A percentile compares a stretch with the other conserved stretches of the same genome.
These are phyloP conservation scores for Gymnopilus dilepis DNA, from an alignment of 768 basidiomycete genomes.

Conservation along the genomic window DNA sequence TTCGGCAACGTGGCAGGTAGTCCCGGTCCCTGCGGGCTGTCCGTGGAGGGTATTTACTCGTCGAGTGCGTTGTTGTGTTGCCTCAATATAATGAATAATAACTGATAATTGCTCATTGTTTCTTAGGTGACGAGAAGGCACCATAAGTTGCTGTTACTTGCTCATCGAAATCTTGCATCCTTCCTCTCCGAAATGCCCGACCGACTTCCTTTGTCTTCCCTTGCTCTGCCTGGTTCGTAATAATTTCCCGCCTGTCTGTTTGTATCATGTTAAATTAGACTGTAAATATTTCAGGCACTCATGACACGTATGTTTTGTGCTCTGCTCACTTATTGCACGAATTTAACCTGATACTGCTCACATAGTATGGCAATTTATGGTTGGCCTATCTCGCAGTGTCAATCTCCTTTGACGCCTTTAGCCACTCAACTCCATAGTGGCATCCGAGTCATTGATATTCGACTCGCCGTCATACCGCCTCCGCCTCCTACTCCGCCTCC, in stretches of 20 bases:
- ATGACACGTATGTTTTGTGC: slow-evolving; percentile 61
- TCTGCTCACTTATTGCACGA: not conserved
- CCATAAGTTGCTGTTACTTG: slow-evolving; percentile 59
- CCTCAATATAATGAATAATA: not conserved
- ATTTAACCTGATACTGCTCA: not conserved
- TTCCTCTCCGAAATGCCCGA: slow-evolving; percentile 71
- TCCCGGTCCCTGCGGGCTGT: slow-evolving; percentile 47
- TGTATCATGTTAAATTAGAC: slow-evolving; percentile 5
- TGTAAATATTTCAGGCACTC: slow-evolving; percentile 52
- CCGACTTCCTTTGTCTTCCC: slow-evolving; percentile 65
- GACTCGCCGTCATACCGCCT: slow-evolving; percentile 65
- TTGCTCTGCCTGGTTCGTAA: slow-evolving; percentile 76
- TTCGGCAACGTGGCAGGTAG: slow-evolving; percentile 50
- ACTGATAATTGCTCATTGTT: not conserved
- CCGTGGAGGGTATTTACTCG: slow-evolving; percentile 65
- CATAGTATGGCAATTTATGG: slow-evolving; percentile 82
- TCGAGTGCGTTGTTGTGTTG: slow-evolving; percentile 45
- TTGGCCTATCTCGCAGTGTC: slow-evolving; percentile 89
- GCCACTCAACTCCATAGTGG: slow-evolving; percentile 74
- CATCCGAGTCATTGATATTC: slow-evolving; percentile 82
- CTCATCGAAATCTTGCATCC: slow-evolving; percentile 59
- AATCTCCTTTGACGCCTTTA: slow-evolving; percentile 66
- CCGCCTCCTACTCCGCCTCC: slow-evolving; percentile 14
- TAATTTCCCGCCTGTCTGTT: slow-evolving; percentile 14
- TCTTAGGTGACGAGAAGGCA: slow-evolving; percentile 51